Conservation (phyloP, 352 stramenopile genomes). For the Phytophthora pistaciae region DNA sequence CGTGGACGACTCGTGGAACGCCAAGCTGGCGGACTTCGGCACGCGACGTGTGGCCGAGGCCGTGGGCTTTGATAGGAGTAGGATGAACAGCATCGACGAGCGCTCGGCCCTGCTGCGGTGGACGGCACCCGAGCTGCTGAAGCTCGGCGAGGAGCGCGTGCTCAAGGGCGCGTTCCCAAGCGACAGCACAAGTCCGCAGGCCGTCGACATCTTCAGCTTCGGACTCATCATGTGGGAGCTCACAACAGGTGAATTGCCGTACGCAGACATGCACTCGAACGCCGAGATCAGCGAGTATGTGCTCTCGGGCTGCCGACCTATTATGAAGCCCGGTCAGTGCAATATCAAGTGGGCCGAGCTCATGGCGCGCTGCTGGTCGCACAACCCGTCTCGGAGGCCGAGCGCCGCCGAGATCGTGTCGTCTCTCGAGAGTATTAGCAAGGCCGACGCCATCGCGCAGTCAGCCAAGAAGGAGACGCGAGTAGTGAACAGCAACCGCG, state of each 20-base stretch:
- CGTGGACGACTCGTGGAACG: constrained; percentile 91
- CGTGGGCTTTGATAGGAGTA: constrained; percentile 76
- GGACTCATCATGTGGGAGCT: constrained; percentile 91
- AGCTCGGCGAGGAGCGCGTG: constrained; percentile 77
- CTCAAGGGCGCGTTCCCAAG: constrained; percentile 67
- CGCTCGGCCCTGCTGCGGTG: constrained; percentile 71
- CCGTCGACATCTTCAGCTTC: constrained; percentile 90
- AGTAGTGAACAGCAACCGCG: constrained; percentile 83
- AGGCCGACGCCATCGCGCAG: constrained; percentile 70
- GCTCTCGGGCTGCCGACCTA: constrained; percentile 73
- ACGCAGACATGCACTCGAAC: constrained; percentile 71
- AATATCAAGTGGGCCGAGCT: constrained; percentile 89
- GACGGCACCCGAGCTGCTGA: constrained; percentile 84
- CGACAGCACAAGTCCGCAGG: constrained; percentile 64
- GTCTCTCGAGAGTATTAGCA: constrained; percentile 82
- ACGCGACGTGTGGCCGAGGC: constrained; percentile 82
- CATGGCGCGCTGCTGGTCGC: constrained; percentile 87
- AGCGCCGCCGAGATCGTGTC: constrained; percentile 86
- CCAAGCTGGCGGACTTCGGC: constrained; percentile 90
- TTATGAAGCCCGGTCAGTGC: constrained; percentile 80
- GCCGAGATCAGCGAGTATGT: constrained; percentile 82
- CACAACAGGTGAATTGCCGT: constrained; percentile 84
- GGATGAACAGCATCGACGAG: constrained; percentile 66
- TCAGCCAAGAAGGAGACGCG: constrained; percentile 71
- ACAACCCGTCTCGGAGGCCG: constrained; percentile 74